A percentile compares a stretch with the other conserved stretches of the same genome.
Conservation (phyloP, 169 alveolate species). For the Eimeria necatrix region DNA sequence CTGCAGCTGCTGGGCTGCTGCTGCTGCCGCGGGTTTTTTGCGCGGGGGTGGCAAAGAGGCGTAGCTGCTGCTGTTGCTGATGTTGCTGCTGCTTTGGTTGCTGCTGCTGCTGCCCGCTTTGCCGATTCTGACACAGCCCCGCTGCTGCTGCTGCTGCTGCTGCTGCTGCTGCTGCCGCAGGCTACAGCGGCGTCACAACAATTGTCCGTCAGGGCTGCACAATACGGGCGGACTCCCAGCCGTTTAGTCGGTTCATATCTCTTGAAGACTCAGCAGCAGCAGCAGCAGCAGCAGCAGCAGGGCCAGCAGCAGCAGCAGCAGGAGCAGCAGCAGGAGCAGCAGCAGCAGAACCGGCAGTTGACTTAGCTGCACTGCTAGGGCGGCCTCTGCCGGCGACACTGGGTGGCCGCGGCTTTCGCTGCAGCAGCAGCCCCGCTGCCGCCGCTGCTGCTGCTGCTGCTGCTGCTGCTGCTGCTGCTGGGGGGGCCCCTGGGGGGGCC, state of each 20-base stretch:
- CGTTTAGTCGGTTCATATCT: conserved; percentile 48
- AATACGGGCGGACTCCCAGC: conserved; percentile 45
- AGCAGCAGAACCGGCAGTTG: not conserved
- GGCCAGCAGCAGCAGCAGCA: not conserved
- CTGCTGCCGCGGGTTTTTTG: not conserved
- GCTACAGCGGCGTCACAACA: conserved; percentile 54
- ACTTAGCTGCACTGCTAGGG: not conserved
- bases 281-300: conserved; percentile 35
- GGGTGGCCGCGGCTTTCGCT: not conserved
- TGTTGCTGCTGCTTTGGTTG: conserved; percentile 13
- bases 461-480: conserved; percentile 6
- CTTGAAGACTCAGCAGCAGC: not conserved
- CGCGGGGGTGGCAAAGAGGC: not conserved
- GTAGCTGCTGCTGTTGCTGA: not conserved
- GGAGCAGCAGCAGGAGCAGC: not conserved
- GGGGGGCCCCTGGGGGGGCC: conserved; percentile 4
- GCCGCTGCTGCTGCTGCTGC: conserved; percentile 17
- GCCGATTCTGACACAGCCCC: not conserved
- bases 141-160: conserved; percentile 25
- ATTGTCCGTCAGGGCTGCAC: conserved; percentile 47
- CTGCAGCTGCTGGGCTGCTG: not conserved
- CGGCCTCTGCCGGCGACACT: not conserved
- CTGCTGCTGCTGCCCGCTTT: not conserved
- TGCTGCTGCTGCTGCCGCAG: conserved; percentile 47
- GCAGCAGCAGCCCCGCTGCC: not conserved